A percentile compares a stretch with the other conserved stretches of the same genome.
Conservation (phyloP, 208 protist species). For the Phytomonas francai region DNA sequence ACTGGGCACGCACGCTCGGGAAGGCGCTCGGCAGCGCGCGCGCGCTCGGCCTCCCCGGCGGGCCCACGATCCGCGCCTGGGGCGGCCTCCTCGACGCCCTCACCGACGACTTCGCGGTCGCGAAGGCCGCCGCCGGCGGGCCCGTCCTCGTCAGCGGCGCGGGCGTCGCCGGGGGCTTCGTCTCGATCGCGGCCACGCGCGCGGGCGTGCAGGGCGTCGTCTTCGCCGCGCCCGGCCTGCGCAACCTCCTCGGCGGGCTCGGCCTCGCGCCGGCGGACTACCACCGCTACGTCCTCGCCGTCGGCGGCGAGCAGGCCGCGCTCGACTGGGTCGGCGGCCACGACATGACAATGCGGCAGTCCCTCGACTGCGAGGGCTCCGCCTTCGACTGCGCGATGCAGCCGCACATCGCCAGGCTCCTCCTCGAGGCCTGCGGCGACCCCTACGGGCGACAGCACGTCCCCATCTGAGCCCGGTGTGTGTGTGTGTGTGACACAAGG, state of each 20-base stretch:
- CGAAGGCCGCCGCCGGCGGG: constrained; percentile 10
- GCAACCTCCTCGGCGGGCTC: constrained; percentile 34
- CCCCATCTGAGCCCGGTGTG: too few relatives aligned
- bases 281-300: constrained; percentile 40
- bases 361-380: constrained; percentile 23
- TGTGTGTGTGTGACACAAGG: background rate
- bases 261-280: constrained; percentile 22
- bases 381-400: constrained; percentile 28
- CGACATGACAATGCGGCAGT: constrained; percentile 39
- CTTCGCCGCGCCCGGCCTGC: constrained; percentile 49
- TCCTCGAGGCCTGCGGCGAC: constrained; percentile 28
- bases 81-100: constrained; percentile 17
- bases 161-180: constrained; percentile 47
- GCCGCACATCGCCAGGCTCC: constrained; percentile 30
- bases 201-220: constrained; percentile 33
- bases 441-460: constrained; percentile 17
- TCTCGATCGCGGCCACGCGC: constrained; percentile 23
- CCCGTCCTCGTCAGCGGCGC: constrained; percentile 31
- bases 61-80: constrained; percentile 37
- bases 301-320: constrained; percentile 31
- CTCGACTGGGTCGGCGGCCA: constrained; percentile 53
- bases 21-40: too few relatives aligned
- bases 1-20: constrained; percentile 38
- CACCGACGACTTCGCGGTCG: constrained; percentile 13
- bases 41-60: too few relatives aligned